Conservation (phyloP, 2,329 filamentous ascomycete genomes). For the Sporothrix pseudoabietina region DNA sequence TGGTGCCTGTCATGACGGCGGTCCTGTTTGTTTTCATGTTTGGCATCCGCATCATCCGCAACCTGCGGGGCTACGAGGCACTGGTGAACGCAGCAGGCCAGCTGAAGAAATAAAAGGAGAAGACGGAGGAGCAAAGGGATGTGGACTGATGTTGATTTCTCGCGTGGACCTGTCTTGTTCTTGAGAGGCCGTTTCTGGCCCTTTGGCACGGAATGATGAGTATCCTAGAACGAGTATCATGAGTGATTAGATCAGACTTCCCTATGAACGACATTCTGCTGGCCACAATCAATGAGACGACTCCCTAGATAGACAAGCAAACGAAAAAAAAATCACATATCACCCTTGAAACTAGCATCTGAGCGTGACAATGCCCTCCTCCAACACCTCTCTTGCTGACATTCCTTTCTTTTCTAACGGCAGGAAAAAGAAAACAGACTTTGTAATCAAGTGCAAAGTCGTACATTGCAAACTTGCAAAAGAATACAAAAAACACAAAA, state of each 20-base stretch:
- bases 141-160: neutral
- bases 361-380: neutral
- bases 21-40: conserved; percentile 22
- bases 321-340: neutral
- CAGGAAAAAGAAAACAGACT: neutral
- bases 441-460: neutral
- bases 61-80: neutral
- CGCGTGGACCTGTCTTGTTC: neutral
- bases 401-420: neutral
- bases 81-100: neutral
- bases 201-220: neutral
- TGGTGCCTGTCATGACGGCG: conserved; percentile 3
- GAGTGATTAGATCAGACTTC: too few relatives aligned
- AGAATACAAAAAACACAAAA: neutral
- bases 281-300: neutral
- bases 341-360: neutral
- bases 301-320: neutral
- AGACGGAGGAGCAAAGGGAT: neutral
- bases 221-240: conserved; percentile 1
- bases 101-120: neutral
- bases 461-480: neutral
- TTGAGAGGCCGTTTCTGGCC: neutral
- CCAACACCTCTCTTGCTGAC: neutral
- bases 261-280: neutral
- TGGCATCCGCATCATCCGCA: neutral